Evolutionary conservation across 192 early-diverging fungal genomes (phyloP).

Genomic region (Geranomyces michiganensis): DNA sequence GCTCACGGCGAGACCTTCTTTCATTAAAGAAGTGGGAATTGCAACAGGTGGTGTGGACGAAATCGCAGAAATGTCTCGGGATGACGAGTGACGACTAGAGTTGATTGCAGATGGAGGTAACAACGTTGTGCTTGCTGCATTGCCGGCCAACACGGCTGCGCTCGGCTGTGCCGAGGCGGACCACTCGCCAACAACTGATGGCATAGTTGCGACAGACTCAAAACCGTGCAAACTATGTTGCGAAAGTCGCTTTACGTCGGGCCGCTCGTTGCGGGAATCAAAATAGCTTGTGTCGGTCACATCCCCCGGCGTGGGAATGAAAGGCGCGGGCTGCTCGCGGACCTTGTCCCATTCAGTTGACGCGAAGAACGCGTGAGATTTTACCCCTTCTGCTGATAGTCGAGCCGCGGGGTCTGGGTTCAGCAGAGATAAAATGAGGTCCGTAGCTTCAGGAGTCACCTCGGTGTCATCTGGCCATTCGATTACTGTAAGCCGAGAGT

Average conservation of each 20-base stretch:
- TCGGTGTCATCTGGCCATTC: slow-evolving; percentile 64
- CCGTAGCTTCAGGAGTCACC: slow-evolving; percentile 65
- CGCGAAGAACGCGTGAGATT: slow-evolving; percentile 71
- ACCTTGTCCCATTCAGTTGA: slow-evolving; percentile 79
- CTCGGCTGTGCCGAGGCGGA: not conserved
- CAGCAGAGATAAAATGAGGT: slow-evolving; percentile 76
- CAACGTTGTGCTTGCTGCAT: not conserved
- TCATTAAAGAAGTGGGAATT: not conserved
- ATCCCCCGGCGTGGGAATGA: slow-evolving; percentile 80
- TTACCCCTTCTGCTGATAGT: slow-evolving; percentile 66
- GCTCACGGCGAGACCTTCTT: not conserved
- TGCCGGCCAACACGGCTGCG: not conserved
- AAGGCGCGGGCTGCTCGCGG: slow-evolving; percentile 77
- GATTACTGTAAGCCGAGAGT: slow-evolving; percentile 49
- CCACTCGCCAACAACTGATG: slow-evolving; percentile 3
- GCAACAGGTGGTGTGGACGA: not conserved
- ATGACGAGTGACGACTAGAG: slow-evolving; percentile 23
- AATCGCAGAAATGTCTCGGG: not conserved
- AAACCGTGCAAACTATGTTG: slow-evolving; percentile 26
- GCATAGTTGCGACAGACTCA: slow-evolving; percentile 1
- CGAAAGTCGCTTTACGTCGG: slow-evolving; percentile 78
- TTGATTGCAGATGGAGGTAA: not conserved
- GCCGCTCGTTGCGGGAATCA: slow-evolving; percentile 76
- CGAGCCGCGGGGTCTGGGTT: slow-evolving; percentile 72
- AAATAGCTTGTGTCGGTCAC: slow-evolving; percentile 92